Evolutionary conservation across 2,329 filamentous ascomycete genomes (phyloP).

Genomic region (Septoria linicola): DNA sequence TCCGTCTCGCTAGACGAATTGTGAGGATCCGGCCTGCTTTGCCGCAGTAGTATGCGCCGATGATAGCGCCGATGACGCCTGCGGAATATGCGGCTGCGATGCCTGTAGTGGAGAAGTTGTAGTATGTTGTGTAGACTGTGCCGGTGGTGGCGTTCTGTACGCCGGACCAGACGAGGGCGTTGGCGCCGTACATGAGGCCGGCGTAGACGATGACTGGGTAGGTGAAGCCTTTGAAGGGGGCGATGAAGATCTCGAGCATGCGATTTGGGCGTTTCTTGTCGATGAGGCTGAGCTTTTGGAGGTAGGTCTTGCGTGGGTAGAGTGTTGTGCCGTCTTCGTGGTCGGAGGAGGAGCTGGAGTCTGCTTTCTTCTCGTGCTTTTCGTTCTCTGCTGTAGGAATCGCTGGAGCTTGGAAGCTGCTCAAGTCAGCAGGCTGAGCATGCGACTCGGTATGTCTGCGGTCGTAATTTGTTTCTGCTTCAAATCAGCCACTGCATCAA

Average conservation of each 20-base stretch:
- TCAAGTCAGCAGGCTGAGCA: not conserved
- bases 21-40: constrained; percentile 38
- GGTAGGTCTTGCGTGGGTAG: constrained; percentile 44
- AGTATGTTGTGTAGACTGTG: constrained; percentile 38
- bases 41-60: constrained; percentile 40
- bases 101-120: constrained; percentile 40
- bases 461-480: constrained; percentile 54
- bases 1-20: constrained; percentile 38
- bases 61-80: constrained; percentile 37
- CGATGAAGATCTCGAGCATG: constrained; percentile 42
- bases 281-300: constrained; percentile 42
- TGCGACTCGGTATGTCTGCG: constrained; percentile 10
- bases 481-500: not conserved
- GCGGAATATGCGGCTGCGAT: constrained; percentile 42
- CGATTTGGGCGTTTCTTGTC: constrained; percentile 46
- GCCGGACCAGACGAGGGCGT: constrained; percentile 30
- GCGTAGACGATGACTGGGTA: constrained; percentile 30
- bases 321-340: constrained; percentile 34
- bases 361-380: constrained; percentile 3
- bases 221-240: constrained; percentile 30
- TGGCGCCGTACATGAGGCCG: constrained; percentile 31
- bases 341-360: constrained; percentile 8
- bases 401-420: not conserved
- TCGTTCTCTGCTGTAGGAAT: not conserved
- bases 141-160: constrained; percentile 32